Conservation (phyloP, 805 yeast species). For the Hyphopichia homilentoma region DNA sequence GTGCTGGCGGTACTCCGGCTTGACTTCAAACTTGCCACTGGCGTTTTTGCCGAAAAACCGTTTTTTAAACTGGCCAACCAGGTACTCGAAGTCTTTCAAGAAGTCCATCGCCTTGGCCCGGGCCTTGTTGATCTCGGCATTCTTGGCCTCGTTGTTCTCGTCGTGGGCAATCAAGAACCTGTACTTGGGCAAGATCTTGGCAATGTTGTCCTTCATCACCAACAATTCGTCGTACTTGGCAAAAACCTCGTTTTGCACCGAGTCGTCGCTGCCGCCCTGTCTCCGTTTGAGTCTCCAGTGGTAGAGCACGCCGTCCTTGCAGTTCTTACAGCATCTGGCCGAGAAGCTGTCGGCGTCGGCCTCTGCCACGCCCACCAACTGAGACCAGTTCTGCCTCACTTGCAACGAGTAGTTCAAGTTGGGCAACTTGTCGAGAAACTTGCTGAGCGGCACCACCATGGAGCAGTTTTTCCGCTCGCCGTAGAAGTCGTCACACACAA, state of each 20-base stretch:
- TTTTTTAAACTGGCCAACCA: conserved; percentile 19
- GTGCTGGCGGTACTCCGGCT: conserved; percentile 8
- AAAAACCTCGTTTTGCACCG: conserved; percentile 9
- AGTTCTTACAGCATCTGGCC: conserved; percentile 60
- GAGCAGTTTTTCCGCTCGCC: conserved; percentile 58
- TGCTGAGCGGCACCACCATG: conserved; percentile 55
- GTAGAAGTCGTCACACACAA: conserved; percentile 67
- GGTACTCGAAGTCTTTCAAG: conserved; percentile 31
- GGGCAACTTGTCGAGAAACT: conserved; percentile 36
- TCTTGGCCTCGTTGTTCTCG: conserved; percentile 7
- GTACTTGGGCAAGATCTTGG: conserved; percentile 18
- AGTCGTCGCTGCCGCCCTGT: neutral
- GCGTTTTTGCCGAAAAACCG: conserved; percentile 10
- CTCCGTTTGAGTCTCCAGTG: conserved; percentile 33
- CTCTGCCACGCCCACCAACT: conserved; percentile 5
- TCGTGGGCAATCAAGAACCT: conserved; percentile 9
- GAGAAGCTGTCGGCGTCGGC: conserved; percentile 11
- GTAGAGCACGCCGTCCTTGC: conserved; percentile 60
- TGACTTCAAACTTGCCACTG: conserved; percentile 9
- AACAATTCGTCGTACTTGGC: conserved; percentile 16
- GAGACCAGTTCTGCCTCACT: conserved; percentile 15
- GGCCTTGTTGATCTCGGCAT: conserved; percentile 14
- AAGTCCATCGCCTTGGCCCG: conserved; percentile 18
- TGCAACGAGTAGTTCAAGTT: conserved; percentile 29
- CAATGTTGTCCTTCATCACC: conserved; percentile 19